A percentile compares a stretch with the other conserved stretches of the same genome.
Conservation (phyloP, 2,329 filamentous ascomycete genomes). For the Emergomyces pasteurianus region DNA sequence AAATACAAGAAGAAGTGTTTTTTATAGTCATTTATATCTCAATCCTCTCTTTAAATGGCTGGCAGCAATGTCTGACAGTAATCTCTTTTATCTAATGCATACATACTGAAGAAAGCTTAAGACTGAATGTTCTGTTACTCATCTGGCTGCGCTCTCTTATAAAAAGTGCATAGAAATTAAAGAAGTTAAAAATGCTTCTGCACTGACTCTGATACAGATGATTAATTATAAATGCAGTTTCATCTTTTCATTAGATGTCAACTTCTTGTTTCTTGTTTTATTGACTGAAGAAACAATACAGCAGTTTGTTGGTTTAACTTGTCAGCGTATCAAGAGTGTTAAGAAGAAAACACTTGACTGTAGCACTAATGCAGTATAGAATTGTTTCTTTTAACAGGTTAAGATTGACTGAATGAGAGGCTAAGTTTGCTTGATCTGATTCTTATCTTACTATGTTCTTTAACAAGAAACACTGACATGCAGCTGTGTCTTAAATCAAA, state of each 20-base stretch:
- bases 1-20: no score
- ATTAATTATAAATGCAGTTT: background rate
- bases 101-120: background rate
- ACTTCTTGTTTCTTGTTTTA: background rate
- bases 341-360: background rate
- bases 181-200: background rate
- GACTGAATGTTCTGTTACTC: background rate
- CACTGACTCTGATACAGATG: background rate
- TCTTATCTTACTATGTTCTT: background rate
- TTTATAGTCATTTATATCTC: background rate
- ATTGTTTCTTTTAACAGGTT: background rate
- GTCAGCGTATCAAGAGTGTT: background rate
- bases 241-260: background rate
- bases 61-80: background rate
- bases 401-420: no score
- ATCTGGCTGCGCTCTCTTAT: background rate
- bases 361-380: background rate
- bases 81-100: background rate
- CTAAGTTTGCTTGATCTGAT: background rate
- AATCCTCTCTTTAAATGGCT: background rate
- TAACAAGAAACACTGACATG: background rate
- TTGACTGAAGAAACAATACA: background rate
- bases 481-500: background rate
- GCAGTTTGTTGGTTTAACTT: background rate
- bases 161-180: background rate